phyloP scores from a whole-genome alignment of 2,329 filamentous ascomycete species.

The Diaporthe batatas region DNA sequence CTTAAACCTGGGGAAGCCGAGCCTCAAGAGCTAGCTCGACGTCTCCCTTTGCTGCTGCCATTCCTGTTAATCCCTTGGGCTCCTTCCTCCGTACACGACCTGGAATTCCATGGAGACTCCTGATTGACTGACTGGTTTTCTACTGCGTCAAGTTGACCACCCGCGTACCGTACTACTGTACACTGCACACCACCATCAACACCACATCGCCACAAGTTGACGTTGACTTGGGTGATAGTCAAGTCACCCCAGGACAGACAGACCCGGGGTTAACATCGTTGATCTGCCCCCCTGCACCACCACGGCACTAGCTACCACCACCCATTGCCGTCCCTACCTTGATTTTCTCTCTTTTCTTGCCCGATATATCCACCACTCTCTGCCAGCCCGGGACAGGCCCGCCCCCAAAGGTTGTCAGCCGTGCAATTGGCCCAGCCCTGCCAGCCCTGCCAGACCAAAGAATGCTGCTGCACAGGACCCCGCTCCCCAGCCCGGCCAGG shows the following conservation, averaged over 20 bases:
- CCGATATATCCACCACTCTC: neutral
- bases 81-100: neutral
- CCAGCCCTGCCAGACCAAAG: neutral
- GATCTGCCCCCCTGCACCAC: neutral
- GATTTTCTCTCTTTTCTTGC: neutral
- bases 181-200: neutral
- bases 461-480: slow-evolving; percentile 26
- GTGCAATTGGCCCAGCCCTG: neutral
- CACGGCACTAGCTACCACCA: neutral
- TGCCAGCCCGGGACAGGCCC: slow-evolving; percentile 1
- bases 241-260: neutral
- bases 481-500: slow-evolving; percentile 2
- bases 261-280: too few relatives aligned
- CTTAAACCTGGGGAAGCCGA: slow-evolving; percentile 38
- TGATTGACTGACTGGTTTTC: neutral
- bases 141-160: neutral
- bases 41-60: slow-evolving; percentile 6
- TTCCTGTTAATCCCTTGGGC: neutral
- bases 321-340: neutral
- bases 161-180: neutral
- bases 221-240: neutral
- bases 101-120: neutral
- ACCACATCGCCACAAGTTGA: neutral
- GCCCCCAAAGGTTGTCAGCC: too few relatives aligned
- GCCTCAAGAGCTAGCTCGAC: slow-evolving; percentile 1